Evolutionary conservation across 2,329 filamentous ascomycete genomes (phyloP).

Genomic region (Diaporthe caulivora): DNA sequence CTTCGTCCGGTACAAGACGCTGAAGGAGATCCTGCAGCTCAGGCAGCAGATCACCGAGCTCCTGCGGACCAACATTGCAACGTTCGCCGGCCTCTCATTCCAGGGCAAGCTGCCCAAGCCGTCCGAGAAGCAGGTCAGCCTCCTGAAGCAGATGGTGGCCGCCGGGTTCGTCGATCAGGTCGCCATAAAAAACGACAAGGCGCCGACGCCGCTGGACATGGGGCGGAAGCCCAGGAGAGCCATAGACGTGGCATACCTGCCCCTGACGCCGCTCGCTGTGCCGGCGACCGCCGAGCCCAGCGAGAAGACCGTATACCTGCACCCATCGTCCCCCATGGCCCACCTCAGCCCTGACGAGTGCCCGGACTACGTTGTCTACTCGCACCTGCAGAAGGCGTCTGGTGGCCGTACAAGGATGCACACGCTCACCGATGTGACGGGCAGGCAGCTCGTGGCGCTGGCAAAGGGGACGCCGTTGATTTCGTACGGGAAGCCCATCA

Average conservation of each 20-base stretch:
- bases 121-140: slow-evolving; percentile 77
- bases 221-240: slow-evolving; percentile 82
- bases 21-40: slow-evolving; percentile 88
- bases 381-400: slow-evolving; percentile 79
- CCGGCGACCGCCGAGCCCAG: slow-evolving; percentile 54
- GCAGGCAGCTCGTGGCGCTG: slow-evolving; percentile 80
- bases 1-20: slow-evolving; percentile 88
- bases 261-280: slow-evolving; percentile 77
- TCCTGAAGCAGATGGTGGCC: slow-evolving; percentile 91
- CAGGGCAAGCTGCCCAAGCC: slow-evolving; percentile 70
- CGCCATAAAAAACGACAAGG: slow-evolving; percentile 90
- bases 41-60: slow-evolving; percentile 86
- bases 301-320: slow-evolving; percentile 84
- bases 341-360: slow-evolving; percentile 78
- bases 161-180: slow-evolving; percentile 95
- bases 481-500: slow-evolving; percentile 89
- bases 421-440: slow-evolving; percentile 83
- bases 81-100: slow-evolving; percentile 68
- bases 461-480: slow-evolving; percentile 88
- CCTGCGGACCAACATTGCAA: slow-evolving; percentile 79
- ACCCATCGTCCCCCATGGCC: slow-evolving; percentile 86
- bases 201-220: slow-evolving; percentile 77
- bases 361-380: slow-evolving; percentile 89
- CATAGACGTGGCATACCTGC: slow-evolving; percentile 92
- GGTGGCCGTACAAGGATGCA: slow-evolving; percentile 82